Evolutionary conservation across 768 basidiomycete genomes (phyloP), one percentile per base, ranked within the genome.

Genomic region (Suillus occidentalis): DNA sequence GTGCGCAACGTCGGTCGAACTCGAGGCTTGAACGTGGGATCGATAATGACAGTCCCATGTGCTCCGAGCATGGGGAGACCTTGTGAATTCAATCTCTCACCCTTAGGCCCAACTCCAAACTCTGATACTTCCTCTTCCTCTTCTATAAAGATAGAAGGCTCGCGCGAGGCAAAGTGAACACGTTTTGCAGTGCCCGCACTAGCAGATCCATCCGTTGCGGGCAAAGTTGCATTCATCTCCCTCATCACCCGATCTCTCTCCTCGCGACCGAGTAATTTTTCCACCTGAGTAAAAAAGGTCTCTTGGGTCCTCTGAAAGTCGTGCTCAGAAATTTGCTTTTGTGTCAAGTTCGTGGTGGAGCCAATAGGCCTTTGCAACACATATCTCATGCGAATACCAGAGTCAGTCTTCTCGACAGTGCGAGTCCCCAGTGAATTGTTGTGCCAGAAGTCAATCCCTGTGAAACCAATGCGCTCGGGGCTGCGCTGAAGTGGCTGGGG

Each of bases 401-500:
- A 28, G 14, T 9, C 16, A 12, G 40, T 63, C 39, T 42, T 40
- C 3, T 50, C 63, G 3, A 68, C 68, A n/a, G 68, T 65, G 16
- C 67, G 58, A 9, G 68, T 66, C 2, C 68, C 66, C 0, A 67
- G 68, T 0, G 58, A 65, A 6, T 68, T 63, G 6, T 69, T 62
- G 40, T 71, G 72, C 22, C 71, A 40, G 50, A 69, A 71, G 1
- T 70, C 65, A n/a, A 76, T 14, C 2, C 71, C 75, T 18, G 68
- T 71, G 65, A 73, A 72, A 1, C 76, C 76, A 9, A 76, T 71
- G n/a, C 72, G 73, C 6, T 60, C 43, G 6, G 76, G 75, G 42
- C 72, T 75, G n/a, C 49, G 69, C 37, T 71, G 71, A 40, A 77
- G 74, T 1, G 73, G 74, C 43, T 28, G 70, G 16, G 63, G 55